Percentiles rank a stretch among this genome's conserved stretches.
Conservation (phyloP, 2,329 filamentous ascomycete genomes). For the Endoconidiophora laricicola region DNA sequence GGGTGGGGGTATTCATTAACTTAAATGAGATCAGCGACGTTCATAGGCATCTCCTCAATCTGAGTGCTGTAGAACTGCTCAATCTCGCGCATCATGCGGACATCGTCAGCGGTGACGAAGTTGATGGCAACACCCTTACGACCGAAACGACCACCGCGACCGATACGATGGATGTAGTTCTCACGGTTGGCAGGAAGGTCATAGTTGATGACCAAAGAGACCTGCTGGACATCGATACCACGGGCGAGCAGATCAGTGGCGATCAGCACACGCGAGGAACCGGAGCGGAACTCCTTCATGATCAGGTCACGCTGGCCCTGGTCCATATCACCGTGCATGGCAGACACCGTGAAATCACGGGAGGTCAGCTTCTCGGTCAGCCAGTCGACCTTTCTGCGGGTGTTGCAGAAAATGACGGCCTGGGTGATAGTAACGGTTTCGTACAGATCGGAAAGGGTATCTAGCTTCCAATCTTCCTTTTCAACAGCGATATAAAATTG, state of each 20-base stretch:
- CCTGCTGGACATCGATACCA: constrained; percentile 99
- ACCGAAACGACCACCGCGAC: constrained; percentile 98
- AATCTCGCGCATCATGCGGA: constrained; percentile 99
- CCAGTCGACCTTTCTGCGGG: constrained; percentile 99
- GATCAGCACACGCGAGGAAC: constrained; percentile 95
- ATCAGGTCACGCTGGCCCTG: constrained; percentile 95
- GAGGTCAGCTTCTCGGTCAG: constrained; percentile 97
- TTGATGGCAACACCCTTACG: constrained; percentile 99
- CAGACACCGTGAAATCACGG: constrained; percentile 97
- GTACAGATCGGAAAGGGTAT: constrained; percentile 96
- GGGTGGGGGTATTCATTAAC: constrained; percentile 8
- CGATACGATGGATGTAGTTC: constrained; percentile 99
- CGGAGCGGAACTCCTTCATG: constrained; percentile 99
- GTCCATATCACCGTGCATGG: constrained; percentile 99
- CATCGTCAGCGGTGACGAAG: constrained; percentile 98
- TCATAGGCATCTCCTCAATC: constrained; percentile 99
- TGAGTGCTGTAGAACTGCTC: constrained; percentile 99
- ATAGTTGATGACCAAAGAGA: constrained; percentile 99
- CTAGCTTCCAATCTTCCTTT: constrained; percentile 99
- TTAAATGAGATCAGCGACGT: constrained; percentile 63
- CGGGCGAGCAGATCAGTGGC: constrained; percentile 94
- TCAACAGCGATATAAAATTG: constrained; percentile 99
- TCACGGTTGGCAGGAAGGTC: constrained; percentile 96
- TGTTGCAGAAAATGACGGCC: constrained; percentile 99
- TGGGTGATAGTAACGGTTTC: constrained; percentile 99